Evolutionary conservation across 129 eudicot genomes (phyloP).

Genomic region (Centrapalus pauciflorus): DNA sequence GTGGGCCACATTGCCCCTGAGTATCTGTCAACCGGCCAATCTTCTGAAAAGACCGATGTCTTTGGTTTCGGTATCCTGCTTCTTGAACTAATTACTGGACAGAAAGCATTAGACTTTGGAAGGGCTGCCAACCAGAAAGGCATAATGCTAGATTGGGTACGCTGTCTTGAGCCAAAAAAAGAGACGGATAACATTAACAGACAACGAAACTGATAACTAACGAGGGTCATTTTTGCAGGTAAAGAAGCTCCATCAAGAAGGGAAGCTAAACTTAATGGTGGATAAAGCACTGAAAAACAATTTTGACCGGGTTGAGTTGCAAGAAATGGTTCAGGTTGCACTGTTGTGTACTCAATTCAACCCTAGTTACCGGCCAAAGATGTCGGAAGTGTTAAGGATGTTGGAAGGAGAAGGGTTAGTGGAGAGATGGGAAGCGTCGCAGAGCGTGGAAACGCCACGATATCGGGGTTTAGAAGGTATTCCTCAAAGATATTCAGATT

Average conservation of each 20-base stretch:
- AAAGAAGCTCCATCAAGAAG: conserved; percentile 76
- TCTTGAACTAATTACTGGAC: conserved; percentile 86
- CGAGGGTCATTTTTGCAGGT: conserved; percentile 42
- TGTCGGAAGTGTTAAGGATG: conserved; percentile 88
- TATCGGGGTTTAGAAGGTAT: conserved; percentile 34
- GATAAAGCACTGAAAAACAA: conserved; percentile 61
- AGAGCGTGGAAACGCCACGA: conserved; percentile 50
- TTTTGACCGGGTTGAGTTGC: conserved; percentile 65
- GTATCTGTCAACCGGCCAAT: conserved; percentile 84
- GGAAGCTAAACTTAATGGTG: conserved; percentile 65
- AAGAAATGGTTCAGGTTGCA: conserved; percentile 87
- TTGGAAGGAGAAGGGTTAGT: conserved; percentile 92
- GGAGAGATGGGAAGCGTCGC: conserved; percentile 91
- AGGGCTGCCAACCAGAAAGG: conserved; percentile 77
- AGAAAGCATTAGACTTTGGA: conserved; percentile 86
- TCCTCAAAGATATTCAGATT: conserved; percentile 78
- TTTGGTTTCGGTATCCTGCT: conserved; percentile 91
- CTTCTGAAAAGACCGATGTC: conserved; percentile 93
- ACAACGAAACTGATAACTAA: background rate
- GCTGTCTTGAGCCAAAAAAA: background rate
- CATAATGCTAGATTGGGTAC: conserved; percentile 90
- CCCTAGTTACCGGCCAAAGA: conserved; percentile 75
- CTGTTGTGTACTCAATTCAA: conserved; percentile 80
- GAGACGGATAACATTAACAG: background rate
- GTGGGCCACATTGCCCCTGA: conserved; percentile 98